Evolutionary conservation across 305 asterid species (phyloP), one percentile per base, ranked within the genome.

Genomic region (Ajuga reptans): DNA sequence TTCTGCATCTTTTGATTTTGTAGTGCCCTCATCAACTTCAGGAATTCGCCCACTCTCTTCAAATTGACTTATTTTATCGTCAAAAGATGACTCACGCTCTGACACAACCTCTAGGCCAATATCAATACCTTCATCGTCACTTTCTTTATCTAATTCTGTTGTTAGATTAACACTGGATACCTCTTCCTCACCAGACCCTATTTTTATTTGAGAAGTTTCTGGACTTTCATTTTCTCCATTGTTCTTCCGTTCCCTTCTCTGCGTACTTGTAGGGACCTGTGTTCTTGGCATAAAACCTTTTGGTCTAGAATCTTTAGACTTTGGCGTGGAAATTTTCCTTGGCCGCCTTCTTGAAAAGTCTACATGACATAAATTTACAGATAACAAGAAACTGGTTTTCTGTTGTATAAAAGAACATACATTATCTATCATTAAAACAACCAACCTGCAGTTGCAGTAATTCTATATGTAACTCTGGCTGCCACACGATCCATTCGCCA

Each of bases 401-500:
- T 2, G 53, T 16, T 71, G 16, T 60, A 17, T 62, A 69, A 55
- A 71, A 33, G 5, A 57, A 1, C 37, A 74, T 58, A 45, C 21
- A 69, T 36, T 42, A 51, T 59, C 31, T 68, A 71, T 56, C 24
- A 66, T 71, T 70, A 66, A 69, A 77, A 76, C 49, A 82, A 81
- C 85, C 77, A 85, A 86, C 93, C 95, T 55, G 85, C 83, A 86
- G 85, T 85, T 79, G 97, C 96, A 72, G 87, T 66, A 70, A 80
- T 81, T 75, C 82, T 75, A 75, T 49, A 73, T 15, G 88, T 64
- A 54, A 71, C 65, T 46, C 63, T 72, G 42, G 82, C 81, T 36
- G 74, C 77, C 64, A 64, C 63, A 31, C 65, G 71, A 76, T 75
- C 78, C 60, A 73, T 71, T 68, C 79, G 78, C 89, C 85, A 79